Percentiles rank a stretch among this genome's conserved stretches.
phyloP scores from a whole-genome alignment of 805 yeast genomes.

The Metschnikowia henanensis region DNA sequence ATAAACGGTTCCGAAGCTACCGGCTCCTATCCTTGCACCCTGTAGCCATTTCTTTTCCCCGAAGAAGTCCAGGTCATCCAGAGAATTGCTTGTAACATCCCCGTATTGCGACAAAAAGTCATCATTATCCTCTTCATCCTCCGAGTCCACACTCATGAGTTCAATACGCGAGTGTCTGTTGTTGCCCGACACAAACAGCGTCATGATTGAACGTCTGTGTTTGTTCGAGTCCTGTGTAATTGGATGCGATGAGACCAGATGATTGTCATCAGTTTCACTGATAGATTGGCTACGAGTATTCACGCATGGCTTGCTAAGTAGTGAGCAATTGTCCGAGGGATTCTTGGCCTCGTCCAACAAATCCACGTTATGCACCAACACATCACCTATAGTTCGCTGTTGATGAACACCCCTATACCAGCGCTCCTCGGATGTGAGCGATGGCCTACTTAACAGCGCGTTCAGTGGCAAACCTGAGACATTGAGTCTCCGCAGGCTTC shows the following conservation, averaged over 20 bases:
- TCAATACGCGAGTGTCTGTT: conserved; percentile 48
- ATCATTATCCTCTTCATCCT: conserved; percentile 14
- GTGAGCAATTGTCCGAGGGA: conserved; percentile 26
- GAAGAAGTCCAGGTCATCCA: conserved; percentile 26
- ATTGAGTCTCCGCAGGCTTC: conserved; percentile 47
- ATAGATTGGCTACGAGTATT: conserved; percentile 7
- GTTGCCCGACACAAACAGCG: conserved; percentile 20
- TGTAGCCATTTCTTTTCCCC: conserved; percentile 68
- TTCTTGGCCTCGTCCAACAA: conserved; percentile 52
- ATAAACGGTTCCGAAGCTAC: conserved; percentile 92
- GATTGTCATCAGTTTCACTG: conserved; percentile 6
- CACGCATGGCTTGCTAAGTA: conserved; percentile 29
- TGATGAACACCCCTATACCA: conserved; percentile 9
- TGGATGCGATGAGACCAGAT: conserved; percentile 8
- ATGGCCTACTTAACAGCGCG: conserved; percentile 20
- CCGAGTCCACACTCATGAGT: conserved; percentile 19
- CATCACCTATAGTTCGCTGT: conserved; percentile 60
- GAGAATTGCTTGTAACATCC: conserved; percentile 36
- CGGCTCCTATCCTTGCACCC: conserved; percentile 92
- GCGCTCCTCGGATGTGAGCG: conserved; percentile 18
- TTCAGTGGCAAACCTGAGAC: conserved; percentile 16
- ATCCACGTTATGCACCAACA: conserved; percentile 52
- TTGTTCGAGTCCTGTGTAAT: conserved; percentile 6
- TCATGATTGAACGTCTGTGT: conserved; percentile 17
- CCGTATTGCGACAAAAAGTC: conserved; percentile 21